Percentiles rank a stretch among this genome's conserved stretches.
Conservation (phyloP, 768 basidiomycete genomes). For the Pleurotus pulmonarius region DNA sequence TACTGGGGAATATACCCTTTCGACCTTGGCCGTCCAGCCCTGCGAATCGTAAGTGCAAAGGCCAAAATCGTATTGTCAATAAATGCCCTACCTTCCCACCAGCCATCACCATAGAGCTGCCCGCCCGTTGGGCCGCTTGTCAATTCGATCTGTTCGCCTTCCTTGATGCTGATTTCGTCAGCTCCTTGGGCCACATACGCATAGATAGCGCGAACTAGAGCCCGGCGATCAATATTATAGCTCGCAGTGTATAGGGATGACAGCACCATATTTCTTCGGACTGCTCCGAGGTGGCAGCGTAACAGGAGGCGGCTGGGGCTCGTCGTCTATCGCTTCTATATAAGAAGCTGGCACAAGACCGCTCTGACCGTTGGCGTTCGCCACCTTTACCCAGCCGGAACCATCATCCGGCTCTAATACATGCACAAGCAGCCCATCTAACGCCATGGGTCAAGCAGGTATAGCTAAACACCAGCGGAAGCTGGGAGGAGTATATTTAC, state of each 20-base stretch:
- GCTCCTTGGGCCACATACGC: conserved; percentile 69
- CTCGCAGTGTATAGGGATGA: conserved; percentile 15
- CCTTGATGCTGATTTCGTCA: conserved; percentile 63
- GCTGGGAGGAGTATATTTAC: conserved; percentile 26
- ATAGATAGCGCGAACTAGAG: conserved; percentile 76
- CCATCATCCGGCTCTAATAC: conserved; percentile 81
- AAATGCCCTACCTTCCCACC: conserved; percentile 73
- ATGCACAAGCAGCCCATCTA: conserved; percentile 62
- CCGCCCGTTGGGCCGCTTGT: conserved; percentile 60
- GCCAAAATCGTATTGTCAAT: conserved; percentile 2
- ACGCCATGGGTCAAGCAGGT: conserved; percentile 5
- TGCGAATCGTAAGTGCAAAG: conserved; percentile 21
- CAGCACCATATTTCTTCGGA: conserved; percentile 42
- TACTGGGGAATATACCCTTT: conserved; percentile 85
- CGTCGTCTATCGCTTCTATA: conserved; percentile 39
- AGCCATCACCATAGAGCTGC: conserved; percentile 68
- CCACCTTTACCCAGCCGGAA: conserved; percentile 83
- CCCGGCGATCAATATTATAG: conserved; percentile 8
- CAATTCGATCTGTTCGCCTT: conserved; percentile 61
- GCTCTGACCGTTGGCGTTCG: conserved; percentile 48
- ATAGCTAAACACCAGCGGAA: conserved; percentile 2
- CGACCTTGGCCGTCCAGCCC: conserved; percentile 56
- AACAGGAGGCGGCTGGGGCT: conserved; percentile 10
- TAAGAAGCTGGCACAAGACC: conserved; percentile 88
- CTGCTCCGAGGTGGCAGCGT: conserved; percentile 28